These are phyloP conservation scores for Lactarius quietus DNA, from an alignment of 768 basidiomycete genomes.

Conservation along the genomic window DNA sequence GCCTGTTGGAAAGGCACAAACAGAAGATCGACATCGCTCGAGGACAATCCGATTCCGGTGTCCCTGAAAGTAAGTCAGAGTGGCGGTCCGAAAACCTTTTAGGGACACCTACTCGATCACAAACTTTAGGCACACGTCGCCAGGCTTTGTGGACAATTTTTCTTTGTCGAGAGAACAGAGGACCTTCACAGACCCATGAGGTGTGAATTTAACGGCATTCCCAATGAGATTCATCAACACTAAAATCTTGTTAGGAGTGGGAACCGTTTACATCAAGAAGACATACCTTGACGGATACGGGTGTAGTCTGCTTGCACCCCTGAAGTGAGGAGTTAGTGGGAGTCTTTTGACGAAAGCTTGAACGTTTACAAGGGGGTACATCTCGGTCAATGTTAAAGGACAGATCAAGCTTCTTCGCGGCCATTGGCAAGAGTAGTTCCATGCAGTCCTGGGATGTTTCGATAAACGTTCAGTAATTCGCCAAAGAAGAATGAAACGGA, in stretches of 20 bases:
- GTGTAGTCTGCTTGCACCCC: slow-evolving; percentile 74
- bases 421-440: slow-evolving; percentile 72
- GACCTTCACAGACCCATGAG: slow-evolving; percentile 58
- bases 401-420: slow-evolving; percentile 68
- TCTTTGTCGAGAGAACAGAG: slow-evolving; percentile 51
- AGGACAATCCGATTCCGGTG: slow-evolving; percentile 67
- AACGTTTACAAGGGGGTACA: slow-evolving; percentile 56
- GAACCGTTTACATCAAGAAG: neutral
- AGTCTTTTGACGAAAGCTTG: slow-evolving; percentile 20
- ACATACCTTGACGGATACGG: slow-evolving; percentile 64
- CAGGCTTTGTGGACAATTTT: slow-evolving; percentile 32
- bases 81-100: neutral
- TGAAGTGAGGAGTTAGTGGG: slow-evolving; percentile 25
- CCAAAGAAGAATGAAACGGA: slow-evolving; percentile 31
- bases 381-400: slow-evolving; percentile 67
- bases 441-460: slow-evolving; percentile 56
- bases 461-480: neutral
- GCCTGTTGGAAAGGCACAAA: slow-evolving; percentile 79
- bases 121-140: slow-evolving; percentile 56
- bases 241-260: slow-evolving; percentile 28
- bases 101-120: slow-evolving; percentile 50
- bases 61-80: slow-evolving; percentile 43
- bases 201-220: slow-evolving; percentile 74
- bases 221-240: slow-evolving; percentile 77
- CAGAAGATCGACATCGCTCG: slow-evolving; percentile 60